A percentile compares a stretch with the other conserved stretches of the same genome.
phyloP scores from a whole-genome alignment of 2,329 filamentous ascomycete species.

The Venturia asperata region DNA sequence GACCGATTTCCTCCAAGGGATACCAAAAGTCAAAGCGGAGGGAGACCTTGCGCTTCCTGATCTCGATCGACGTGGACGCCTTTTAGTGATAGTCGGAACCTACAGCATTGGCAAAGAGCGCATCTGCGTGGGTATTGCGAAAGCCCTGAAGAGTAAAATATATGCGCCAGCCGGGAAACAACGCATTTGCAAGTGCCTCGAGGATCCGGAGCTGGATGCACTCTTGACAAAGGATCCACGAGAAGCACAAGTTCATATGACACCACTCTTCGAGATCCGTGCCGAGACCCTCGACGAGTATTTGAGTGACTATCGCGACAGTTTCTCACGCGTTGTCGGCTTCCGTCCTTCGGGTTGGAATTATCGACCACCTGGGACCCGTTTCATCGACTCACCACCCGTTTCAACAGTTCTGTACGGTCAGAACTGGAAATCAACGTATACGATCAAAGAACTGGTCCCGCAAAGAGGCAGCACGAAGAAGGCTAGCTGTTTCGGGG shows the following conservation, averaged over 20 bases:
- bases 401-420: constrained; percentile 60
- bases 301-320: constrained; percentile 67
- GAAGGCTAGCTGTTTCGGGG: constrained; percentile 81
- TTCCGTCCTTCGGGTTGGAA: constrained; percentile 94
- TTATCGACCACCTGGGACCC: constrained; percentile 64
- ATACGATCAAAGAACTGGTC: constrained; percentile 62
- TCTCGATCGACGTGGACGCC: constrained; percentile 48
- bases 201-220: constrained; percentile 71
- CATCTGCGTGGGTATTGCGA: constrained; percentile 86
- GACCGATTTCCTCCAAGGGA: constrained; percentile 52
- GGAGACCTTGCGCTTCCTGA: constrained; percentile 25
- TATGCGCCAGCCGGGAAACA: constrained; percentile 79
- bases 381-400: constrained; percentile 54
- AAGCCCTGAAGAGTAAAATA: constrained; percentile 79
- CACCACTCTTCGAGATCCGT: constrained; percentile 87
- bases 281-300: constrained; percentile 89
- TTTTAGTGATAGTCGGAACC: constrained; percentile 89
- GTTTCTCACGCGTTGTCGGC: constrained; percentile 80
- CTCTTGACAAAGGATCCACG: constrained; percentile 72
- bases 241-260: constrained; percentile 96
- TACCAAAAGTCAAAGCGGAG: constrained; percentile 30
- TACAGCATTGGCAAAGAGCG: constrained; percentile 98
- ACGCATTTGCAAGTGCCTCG: constrained; percentile 74
- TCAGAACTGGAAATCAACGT: constrained; percentile 68
- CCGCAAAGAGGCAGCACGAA: constrained; percentile 77